phyloP scores from a whole-genome alignment of 23 red algal genomes.

The Gracilaria domingensis region DNA sequence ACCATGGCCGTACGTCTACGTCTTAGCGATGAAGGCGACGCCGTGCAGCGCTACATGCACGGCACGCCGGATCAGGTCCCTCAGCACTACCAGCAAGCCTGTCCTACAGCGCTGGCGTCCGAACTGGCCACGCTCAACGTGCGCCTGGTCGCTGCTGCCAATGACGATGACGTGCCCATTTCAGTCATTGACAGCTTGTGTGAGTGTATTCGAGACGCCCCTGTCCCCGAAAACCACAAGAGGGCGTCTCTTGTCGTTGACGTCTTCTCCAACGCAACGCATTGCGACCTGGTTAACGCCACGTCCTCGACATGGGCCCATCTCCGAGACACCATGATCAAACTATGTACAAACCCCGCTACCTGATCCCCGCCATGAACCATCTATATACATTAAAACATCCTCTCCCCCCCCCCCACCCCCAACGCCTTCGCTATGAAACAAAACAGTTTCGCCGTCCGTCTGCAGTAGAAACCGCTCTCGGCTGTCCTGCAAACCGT shows the following conservation, averaged over 20 bases:
- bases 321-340: neutral
- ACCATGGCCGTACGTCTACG: conserved; percentile 27
- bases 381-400: neutral
- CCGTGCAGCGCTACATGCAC: conserved; percentile 54
- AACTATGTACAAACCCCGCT: neutral
- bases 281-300: conserved; percentile 28
- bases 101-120: conserved; percentile 22
- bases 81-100: conserved; percentile 19
- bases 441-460: too few relatives aligned
- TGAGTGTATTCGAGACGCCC: conserved; percentile 1
- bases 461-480: neutral
- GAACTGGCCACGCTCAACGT: conserved; percentile 5
- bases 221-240: neutral
- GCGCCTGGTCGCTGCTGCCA: conserved; percentile 3
- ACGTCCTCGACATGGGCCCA: neutral
- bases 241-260: neutral
- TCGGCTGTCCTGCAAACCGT: neutral
- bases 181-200: neutral
- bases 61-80: conserved; percentile 25
- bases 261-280: neutral
- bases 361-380: neutral
- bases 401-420: too few relatives aligned
- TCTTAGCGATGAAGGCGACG: conserved; percentile 61
- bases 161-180: conserved; percentile 27
- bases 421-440: too few relatives aligned